Evolutionary conservation across 345 rosid genomes (phyloP), one percentile per base, ranked within the genome.

Genomic region (Psidium friedrichsthalianum): DNA sequence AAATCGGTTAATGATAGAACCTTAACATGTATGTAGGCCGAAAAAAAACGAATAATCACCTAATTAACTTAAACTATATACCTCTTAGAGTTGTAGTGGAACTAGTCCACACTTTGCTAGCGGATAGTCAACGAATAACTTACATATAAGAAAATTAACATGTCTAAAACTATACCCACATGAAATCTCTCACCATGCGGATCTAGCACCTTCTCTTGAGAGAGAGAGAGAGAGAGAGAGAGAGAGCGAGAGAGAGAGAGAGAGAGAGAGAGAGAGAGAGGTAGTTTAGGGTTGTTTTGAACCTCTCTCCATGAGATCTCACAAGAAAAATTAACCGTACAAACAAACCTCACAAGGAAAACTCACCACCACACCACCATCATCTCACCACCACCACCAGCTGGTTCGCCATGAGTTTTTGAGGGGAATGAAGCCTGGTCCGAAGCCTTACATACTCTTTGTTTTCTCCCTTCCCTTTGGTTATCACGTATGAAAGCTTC

Each of bases 401-500:
- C 47, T 69, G 47, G 24, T 69, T n/a, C 80, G 9, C 80, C 80
- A 69, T 69, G 80, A 18, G 80, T 82, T 56, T 84, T 88, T 86
- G 91, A 89, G 91, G 89, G 92, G 92, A 89, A 90, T 89, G 92
- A 90, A 90, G 92, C 92, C 91, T 90, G 91, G 92, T 91, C 90
- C 89, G 87, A 89, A 90, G 85, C 91, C 86, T 56, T 82, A 53
- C 82, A 76, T 25, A 81, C 83, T 84, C 61, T 27, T 40, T 18
- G n/a, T 3, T 52, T 82, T n/a, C 24, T 10, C 53, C 57, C 44
- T n/a, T 52, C 57, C 58, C 32, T 52, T 51, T 25, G 57, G 81
- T 81, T 25, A 25, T 24, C 40, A 47, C 44, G 86, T 42, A 87
- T 51, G 83, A 54, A 87, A 87, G 91, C 92, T 83, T 91, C 90